Evolutionary conservation across 2,329 filamentous ascomycete genomes (phyloP), one percentile per base, ranked within the genome.

Genomic region (Parastagonospora nodorum): DNA sequence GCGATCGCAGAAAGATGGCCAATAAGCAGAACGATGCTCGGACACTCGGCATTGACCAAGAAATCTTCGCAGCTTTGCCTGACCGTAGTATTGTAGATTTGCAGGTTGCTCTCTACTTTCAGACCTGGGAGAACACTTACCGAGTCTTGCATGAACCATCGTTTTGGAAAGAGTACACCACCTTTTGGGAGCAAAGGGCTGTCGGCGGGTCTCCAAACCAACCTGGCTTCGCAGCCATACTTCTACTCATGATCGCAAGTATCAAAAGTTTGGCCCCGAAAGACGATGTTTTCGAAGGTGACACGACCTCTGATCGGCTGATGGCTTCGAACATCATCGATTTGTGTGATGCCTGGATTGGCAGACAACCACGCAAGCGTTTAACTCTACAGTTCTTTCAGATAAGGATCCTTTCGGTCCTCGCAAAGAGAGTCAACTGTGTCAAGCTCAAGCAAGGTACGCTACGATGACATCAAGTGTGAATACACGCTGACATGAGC

Each of bases 91-190:
- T 71, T 14, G 67, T 78, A 1, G 79, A 84, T 48, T 32, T 58
- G 10, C 74, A 80, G 63, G 72, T 75, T 6, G 50, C 61, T 1
- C 55, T 78, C 0, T 86, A 85, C 63, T 77, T 84, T 37, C 64
- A 66, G 2, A 78, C 69, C 0, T 83, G 81, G 50, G 83, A 83
- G 51, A 76, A 74, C 1, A 74, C 75, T 0, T 77, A 82, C 44
- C 77, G 81, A 2, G 78, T 85, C 38, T 62, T 85, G 0, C 82
- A 85, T 47, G 63, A 72, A 4, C 81, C 82, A 0, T 78, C 75
- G 0, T 86, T 85, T 51, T 76, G 75, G 74, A 56, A 68, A 15
- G 77, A 82, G 7, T 85, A 83, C 55, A 51, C 69, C 3, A 63
- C 45, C 0, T 80, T 79, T 52, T 84, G 81, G 81, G 63, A 72